phyloP scores from a whole-genome alignment of 768 basidiomycete genomes.

The Lentinula aciculospora region DNA sequence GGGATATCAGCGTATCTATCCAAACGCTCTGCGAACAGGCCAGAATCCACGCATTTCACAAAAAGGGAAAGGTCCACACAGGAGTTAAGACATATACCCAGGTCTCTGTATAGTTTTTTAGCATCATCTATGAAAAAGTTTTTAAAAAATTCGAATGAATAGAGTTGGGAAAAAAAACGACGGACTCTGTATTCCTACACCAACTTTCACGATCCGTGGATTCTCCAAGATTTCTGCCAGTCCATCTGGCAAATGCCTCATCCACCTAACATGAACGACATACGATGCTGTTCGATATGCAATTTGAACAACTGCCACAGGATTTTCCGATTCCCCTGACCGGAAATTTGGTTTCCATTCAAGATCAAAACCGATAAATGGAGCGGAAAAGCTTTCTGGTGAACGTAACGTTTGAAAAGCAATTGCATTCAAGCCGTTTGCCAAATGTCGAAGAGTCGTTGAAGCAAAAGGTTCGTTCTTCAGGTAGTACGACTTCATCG shows the following conservation, averaged over 20 bases:
- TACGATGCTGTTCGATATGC: constrained; percentile 50
- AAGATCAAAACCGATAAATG: constrained; percentile 63
- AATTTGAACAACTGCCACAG: constrained; percentile 70
- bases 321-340: constrained; percentile 55
- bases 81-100: constrained; percentile 36
- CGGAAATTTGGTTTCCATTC: constrained; percentile 69
- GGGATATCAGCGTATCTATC: background rate
- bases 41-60: constrained; percentile 65
- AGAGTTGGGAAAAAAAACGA: no score
- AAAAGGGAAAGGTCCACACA: constrained; percentile 69
- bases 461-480: background rate
- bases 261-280: constrained; percentile 60
- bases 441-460: background rate
- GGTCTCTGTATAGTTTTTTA: constrained; percentile 53
- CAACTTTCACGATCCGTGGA: constrained; percentile 29
- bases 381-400: constrained; percentile 15
- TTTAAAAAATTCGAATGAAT: no score
- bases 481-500: background rate
- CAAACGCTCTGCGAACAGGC: constrained; percentile 15
- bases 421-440: constrained; percentile 25
- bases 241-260: constrained; percentile 51
- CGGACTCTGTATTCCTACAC: background rate
- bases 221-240: constrained; percentile 42
- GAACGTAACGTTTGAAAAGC: constrained; percentile 32
- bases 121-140: constrained; percentile 48